Base-by-base conservation (phyloP, 2,329 filamentous ascomycete species). In the Hypomyces rosellus region DNA sequence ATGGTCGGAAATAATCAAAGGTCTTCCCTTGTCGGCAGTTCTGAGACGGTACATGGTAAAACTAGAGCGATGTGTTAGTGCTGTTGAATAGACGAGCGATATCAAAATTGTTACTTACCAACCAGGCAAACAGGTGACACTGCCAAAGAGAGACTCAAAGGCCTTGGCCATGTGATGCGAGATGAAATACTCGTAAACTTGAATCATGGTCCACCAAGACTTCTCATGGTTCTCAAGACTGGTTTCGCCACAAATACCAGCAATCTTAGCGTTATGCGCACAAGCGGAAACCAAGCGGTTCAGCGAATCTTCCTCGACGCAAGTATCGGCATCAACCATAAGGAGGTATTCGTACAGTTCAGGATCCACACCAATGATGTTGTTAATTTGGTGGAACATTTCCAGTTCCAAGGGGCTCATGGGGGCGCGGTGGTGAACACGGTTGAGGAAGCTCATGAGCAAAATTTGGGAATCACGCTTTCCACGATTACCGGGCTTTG, bases 191-290 rank as follows among this genome's bases (percentile, higher is more conserved):
- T 99, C 93, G 73, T 99, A 99, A 57, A 99, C 93, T 69, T 99
- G 93, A 63, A 99, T 99, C 93, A 99, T 99, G 12, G 93, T 99
- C 89, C 89, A 96, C 90, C 91, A 97, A 62, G 85, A 91, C 58
- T 85, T 81, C 61, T 96, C 89, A 67, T 96, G 92, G 63, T 99
- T 99, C 66, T 96, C 88, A 62, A 99, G 76, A 68, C 86, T 93
- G 2, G 93, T 99, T 69, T 99, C 93, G 65, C 93, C 93, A 67
- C 93, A 99, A 55, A 97, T 96, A 71, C 92, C 93, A 20, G 89
- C 90, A 72, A 99, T 96, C 74, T 95, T 96, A 33, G 89, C 85
- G 66, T 99, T 89, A 63, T 96, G 91, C 58, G 89, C 85, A 70
- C 91, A 99, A 46, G 88, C 88, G 51, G 93, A 89, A 15, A 99